Evolutionary conservation across 768 basidiomycete genomes (phyloP), one percentile per base, ranked within the genome.

Genomic region (Melanogaster broomeanus): DNA sequence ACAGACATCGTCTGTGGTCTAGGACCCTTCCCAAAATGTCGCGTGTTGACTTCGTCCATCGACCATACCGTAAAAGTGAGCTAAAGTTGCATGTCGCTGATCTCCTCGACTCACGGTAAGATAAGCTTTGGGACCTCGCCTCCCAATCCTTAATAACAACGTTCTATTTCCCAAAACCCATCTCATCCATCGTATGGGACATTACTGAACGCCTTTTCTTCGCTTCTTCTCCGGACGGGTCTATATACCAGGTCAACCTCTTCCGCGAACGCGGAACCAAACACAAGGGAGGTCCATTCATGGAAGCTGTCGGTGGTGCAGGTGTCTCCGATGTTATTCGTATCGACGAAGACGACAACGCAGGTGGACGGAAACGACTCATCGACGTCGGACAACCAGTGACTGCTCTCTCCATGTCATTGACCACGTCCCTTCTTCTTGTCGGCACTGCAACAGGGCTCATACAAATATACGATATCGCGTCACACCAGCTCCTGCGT

Each of bases 41-140:
- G 90, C 53, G 70, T 90, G 25, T 76, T 95, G 57, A 90, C 94
- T 1, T 82, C 89, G 3, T 91, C 91, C 0, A 65, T 88, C 42
- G 97, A 98, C 67, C 90, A 93, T 55, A 90, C 91, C 24, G 90
- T 93, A 66, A 98, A 98, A 77, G 93, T 92, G 56, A 49, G 70
- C 51, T 16, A 35, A 45, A 27, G 46, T 34, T 57, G 54, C 37
- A 48, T 42, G 48, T 49, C 55, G 45, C 57, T 40, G 49, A 39
- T 49, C 43, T 21, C 51, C 33, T 39, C 52, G 25, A 45, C 48
- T 60, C 37, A 62, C 37, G 6, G 27, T n/a, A 35, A 45, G 34
- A 19, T 12, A 61, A 91, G 92, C 67, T 93, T 28, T 93, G 92
- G 91, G 90, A 92, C 68, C 70, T 90, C 18, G 74, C 87, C 13